Evolutionary conservation across 2,329 filamentous ascomycete species (phyloP).

Genomic region (Aschersonia sp.): DNA sequence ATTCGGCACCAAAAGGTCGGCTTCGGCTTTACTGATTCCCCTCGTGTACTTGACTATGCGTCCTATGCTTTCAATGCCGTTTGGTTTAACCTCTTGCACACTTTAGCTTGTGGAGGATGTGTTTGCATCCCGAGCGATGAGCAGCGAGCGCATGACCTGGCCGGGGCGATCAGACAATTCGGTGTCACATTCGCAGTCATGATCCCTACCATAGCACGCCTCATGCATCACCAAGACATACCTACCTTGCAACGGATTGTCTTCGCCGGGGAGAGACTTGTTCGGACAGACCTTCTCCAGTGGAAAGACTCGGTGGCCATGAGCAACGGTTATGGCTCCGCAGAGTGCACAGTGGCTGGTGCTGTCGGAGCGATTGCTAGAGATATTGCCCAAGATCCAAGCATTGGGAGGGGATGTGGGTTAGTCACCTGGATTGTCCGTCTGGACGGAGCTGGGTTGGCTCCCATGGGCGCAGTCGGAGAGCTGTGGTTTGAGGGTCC

Average conservation of each 20-base stretch:
- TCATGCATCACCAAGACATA: background rate
- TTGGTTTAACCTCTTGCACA: constrained; percentile 3
- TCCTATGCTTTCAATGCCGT: constrained; percentile 5
- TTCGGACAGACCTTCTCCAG: background rate
- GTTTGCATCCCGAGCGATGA: constrained; percentile 10
- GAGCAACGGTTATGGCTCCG: constrained; percentile 3
- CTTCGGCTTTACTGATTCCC: constrained; percentile 1
- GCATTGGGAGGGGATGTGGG: constrained; percentile 3
- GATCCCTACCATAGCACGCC: constrained; percentile 17
- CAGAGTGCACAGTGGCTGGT: constrained; percentile 2
- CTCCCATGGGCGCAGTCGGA: constrained; percentile 17
- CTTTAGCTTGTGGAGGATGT: constrained; percentile 3
- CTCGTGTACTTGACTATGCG: constrained; percentile 5
- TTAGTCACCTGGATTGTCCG: constrained; percentile 3
- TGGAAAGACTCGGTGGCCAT: background rate
- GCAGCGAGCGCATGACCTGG: constrained; percentile 31
- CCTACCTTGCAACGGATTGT: background rate
- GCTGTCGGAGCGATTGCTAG: constrained; percentile 1
- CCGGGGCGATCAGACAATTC: constrained; percentile 21
- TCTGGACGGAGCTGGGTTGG: constrained; percentile 5
- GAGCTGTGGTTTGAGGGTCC: constrained; percentile 26
- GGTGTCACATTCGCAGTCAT: constrained; percentile 28
- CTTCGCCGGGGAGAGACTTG: background rate
- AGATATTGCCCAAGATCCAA: background rate
- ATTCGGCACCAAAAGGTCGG: constrained; percentile 1